Evolutionary conservation across 129 eudicot genomes (phyloP).

Genomic region (Escallonia rubra): DNA sequence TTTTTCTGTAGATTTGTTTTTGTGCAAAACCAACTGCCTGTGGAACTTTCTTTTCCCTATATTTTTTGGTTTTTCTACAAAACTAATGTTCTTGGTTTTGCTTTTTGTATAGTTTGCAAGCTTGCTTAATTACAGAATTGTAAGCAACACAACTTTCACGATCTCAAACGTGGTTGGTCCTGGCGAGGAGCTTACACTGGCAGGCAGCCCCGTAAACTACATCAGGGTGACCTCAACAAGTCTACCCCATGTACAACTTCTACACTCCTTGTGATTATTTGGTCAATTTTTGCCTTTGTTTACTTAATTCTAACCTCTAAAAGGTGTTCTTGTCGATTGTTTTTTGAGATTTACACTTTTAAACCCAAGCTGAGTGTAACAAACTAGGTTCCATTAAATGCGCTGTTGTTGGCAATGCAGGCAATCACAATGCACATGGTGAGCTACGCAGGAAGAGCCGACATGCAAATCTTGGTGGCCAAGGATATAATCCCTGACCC

Average conservation of each 20-base stretch:
- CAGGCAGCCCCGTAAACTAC: constrained; percentile 54
- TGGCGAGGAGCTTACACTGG: constrained; percentile 52
- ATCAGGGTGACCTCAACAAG: constrained; percentile 47
- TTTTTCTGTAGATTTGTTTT: too few species aligned
- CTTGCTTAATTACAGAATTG: constrained; percentile 44
- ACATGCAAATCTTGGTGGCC: constrained; percentile 75
- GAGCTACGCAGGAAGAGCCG: constrained; percentile 80
- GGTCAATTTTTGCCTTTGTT: too few species aligned
- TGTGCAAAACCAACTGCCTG: too few species aligned
- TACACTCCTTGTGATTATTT: not conserved
- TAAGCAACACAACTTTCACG: constrained; percentile 67
- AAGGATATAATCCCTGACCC: constrained; percentile 78
- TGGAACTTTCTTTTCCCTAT: too few species aligned
- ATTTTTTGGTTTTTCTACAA: not conserved
- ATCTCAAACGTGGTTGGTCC: constrained; percentile 76
- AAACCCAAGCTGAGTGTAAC: not conserved
- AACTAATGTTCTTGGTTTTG: not conserved
- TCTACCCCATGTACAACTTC: constrained; percentile 56
- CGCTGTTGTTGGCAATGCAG: constrained; percentile 28
- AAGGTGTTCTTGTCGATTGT: not conserved
- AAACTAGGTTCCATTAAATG: not conserved
- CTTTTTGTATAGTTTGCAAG: constrained; percentile 43
- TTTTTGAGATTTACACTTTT: not conserved
- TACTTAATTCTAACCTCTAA: too few species aligned
- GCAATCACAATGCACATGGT: constrained; percentile 86